A percentile compares a stretch with the other conserved stretches of the same genome.
phyloP scores from a whole-genome alignment of 106 monocot genomes.

The Phalaenopsis aphrodite region DNA sequence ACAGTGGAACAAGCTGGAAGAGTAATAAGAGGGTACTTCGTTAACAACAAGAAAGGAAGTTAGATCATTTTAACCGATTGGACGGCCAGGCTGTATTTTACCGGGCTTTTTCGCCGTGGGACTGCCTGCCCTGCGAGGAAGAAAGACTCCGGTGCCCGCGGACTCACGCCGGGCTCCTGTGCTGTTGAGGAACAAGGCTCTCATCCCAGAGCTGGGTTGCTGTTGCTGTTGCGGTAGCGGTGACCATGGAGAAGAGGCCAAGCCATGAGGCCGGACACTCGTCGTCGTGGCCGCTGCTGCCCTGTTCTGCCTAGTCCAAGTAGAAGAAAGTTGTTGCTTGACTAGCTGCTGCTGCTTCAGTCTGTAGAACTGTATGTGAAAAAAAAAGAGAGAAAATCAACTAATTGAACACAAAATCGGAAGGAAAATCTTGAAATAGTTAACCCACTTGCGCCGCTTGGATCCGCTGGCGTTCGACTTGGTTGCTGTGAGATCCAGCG shows the following conservation, averaged over 20 bases:
- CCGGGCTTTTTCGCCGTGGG: slow-evolving; percentile 38
- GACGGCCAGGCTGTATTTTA: background rate
- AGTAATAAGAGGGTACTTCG: background rate
- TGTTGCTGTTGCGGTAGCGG: slow-evolving; percentile 10
- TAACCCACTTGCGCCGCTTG: slow-evolving; percentile 34
- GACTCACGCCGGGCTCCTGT: slow-evolving; percentile 25
- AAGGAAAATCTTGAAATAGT: background rate
- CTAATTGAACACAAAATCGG: background rate
- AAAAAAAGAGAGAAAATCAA: background rate
- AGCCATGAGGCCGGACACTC: background rate
- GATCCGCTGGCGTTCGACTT: slow-evolving; percentile 27
- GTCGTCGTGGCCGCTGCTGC: background rate
- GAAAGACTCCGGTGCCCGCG: slow-evolving; percentile 71
- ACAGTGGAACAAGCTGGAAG: slow-evolving; percentile 49
- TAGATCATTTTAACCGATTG: background rate
- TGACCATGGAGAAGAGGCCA: slow-evolving; percentile 16
- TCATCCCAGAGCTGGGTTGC: slow-evolving; percentile 30
- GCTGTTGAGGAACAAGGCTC: slow-evolving; percentile 40
- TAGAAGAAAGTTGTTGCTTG: slow-evolving; percentile 28
- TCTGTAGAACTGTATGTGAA: slow-evolving; percentile 40
- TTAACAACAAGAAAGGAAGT: background rate
- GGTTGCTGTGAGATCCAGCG: background rate
- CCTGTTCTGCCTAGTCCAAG: slow-evolving; percentile 14
- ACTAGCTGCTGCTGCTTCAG: slow-evolving; percentile 44
- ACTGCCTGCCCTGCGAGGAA: slow-evolving; percentile 34